Evolutionary conservation across 23 red algal genomes (phyloP), one percentile per base, ranked within the genome.

Genomic region (Gracilariopsis chorda): DNA sequence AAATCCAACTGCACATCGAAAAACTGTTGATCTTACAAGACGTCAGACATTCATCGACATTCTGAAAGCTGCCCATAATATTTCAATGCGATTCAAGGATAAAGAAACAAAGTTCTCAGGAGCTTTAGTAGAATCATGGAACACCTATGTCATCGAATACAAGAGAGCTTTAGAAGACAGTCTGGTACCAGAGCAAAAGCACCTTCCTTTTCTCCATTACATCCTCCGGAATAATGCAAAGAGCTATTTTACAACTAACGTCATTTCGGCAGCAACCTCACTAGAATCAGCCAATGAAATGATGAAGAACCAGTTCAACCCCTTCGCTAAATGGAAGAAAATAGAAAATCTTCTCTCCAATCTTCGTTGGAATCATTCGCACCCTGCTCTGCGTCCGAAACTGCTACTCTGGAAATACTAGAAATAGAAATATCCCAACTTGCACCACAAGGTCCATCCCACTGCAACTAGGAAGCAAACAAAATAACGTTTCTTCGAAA

Each of bases 81-180:
- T 82, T 39, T 82, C 45, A 2, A 82, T 58, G 77, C 47, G 77
- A 40, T 57, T 58, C 48, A 82, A 33, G 55, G 77, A 82, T 44
- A 40, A 63, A 51, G 14, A 51, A 16, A 36, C 17, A n/a, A 82
- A 58, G 49, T 58, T 82, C 33, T 61, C 3, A 8, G 48, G 77
- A 17, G 48, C 23, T 12, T 58, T 58, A 33, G 49, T 33, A 8
- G 75, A 80, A 80, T 51, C 3, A 51, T 80, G 75, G 75, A 57
- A 80, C 49, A 44, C 48, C 16, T 82, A 14, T 28, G 29, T 82
- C 27, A 51, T 28, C 16, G 55, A 82, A 11, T 82, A 82, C 48
- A 82, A 58, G 28, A 40, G 13, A 72, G 65, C 53, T 19, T 8
- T 17, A 58, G 53, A 19, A 4, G 53, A 58, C 28, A 25, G 28